Evolutionary conservation across 1,284 basidiomycete genomes (phyloP).

Genomic region (Cryptococcus jaspeensis): DNA sequence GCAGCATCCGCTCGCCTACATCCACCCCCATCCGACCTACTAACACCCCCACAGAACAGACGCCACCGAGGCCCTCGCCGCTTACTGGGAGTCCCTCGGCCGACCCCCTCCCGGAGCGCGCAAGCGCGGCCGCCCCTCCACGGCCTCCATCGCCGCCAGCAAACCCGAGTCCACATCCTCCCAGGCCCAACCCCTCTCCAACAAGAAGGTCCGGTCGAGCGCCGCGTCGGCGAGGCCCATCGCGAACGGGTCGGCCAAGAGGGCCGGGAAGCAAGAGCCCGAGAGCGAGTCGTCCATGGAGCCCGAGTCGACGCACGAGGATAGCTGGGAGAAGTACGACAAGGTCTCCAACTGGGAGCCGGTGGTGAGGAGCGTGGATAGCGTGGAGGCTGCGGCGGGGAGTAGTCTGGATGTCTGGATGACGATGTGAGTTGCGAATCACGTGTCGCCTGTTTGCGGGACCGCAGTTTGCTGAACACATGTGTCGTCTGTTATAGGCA

Average conservation of each 20-base stretch:
- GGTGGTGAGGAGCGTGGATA: conserved; percentile 40
- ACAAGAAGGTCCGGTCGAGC: conserved; percentile 18
- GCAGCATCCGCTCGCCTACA: too few species aligned
- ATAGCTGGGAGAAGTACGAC: conserved; percentile 35
- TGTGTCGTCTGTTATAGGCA: conserved; percentile 25
- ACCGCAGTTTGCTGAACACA: neutral
- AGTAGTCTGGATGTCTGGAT: conserved; percentile 38
- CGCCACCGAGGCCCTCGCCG: conserved; percentile 33
- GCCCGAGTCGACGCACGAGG: conserved; percentile 33
- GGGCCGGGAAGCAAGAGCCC: conserved; percentile 38
- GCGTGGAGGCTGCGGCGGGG: conserved; percentile 35
- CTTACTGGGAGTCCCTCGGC: conserved; percentile 31
- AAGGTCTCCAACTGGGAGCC: conserved; percentile 46
- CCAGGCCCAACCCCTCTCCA: neutral
- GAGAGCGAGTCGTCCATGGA: conserved; percentile 62
- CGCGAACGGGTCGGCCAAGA: conserved; percentile 26
- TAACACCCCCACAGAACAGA: conserved; percentile 24
- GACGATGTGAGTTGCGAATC: conserved; percentile 42
- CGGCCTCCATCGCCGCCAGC: neutral
- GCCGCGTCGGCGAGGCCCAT: conserved; percentile 44
- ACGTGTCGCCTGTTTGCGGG: neutral
- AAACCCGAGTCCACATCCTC: conserved; percentile 1
- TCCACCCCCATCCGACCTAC: too few species aligned
- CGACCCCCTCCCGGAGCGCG: conserved; percentile 2
- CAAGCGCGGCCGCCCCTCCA: conserved; percentile 28